A percentile compares a stretch with the other conserved stretches of the same genome.
These are phyloP conservation scores for Aspergillus fructus DNA, from an alignment of 2,329 filamentous ascomycete species.

Conservation along the genomic window DNA sequence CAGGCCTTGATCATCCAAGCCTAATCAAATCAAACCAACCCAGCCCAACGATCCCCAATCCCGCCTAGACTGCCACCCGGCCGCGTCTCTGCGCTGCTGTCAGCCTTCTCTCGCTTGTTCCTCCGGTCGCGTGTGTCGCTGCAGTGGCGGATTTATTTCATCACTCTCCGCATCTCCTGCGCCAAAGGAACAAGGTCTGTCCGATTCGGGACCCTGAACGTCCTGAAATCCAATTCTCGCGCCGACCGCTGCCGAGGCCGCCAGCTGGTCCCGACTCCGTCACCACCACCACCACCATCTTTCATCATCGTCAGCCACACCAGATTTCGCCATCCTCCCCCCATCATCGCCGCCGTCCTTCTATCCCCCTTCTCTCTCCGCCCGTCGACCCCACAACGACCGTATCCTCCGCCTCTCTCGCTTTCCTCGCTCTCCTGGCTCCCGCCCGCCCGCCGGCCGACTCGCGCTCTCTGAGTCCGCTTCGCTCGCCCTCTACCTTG, in stretches of 20 bases:
- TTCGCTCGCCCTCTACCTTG: conserved; percentile 12
- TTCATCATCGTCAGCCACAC: conserved; percentile 14
- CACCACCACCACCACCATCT: conserved; percentile 19
- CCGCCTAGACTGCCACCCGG: conserved; percentile 1
- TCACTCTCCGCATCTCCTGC: neutral
- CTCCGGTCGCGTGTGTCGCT: conserved; percentile 20
- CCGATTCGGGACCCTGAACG: neutral
- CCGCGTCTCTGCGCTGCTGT: neutral
- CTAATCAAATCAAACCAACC: conserved; percentile 2
- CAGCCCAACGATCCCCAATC: conserved; percentile 6
- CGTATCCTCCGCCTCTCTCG: conserved; percentile 1
- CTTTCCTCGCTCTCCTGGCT: neutral
- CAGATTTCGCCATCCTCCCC: conserved; percentile 1
- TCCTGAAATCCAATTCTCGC: conserved; percentile 10
- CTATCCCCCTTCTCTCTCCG: conserved; percentile 24
- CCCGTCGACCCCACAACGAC: conserved; percentile 20
- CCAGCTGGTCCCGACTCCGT: conserved; percentile 32
- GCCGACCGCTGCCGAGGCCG: conserved; percentile 28
- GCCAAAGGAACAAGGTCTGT: conserved; percentile 2
- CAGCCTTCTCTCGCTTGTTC: conserved; percentile 9
- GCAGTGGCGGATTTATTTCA: neutral
- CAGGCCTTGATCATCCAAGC: neutral
- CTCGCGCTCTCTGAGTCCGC: conserved; percentile 11
- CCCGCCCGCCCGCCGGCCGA: conserved; percentile 10
- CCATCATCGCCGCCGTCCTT: conserved; percentile 5